These are phyloP conservation scores for Rubroboletus satanas DNA, from an alignment of 768 basidiomycete species.

Conservation along the genomic window DNA sequence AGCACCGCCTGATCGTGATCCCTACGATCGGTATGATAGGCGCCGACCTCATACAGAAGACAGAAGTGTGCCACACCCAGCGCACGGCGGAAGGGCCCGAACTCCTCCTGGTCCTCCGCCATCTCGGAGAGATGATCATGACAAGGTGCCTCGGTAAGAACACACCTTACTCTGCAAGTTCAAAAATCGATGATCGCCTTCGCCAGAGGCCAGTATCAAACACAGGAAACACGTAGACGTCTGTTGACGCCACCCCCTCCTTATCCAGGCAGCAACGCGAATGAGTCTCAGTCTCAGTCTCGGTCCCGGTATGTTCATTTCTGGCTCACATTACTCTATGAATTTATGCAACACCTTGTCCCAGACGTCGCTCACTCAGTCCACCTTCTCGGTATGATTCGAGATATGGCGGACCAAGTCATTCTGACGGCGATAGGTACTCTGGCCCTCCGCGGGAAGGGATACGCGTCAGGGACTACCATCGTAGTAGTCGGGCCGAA, in stretches of 20 bases:
- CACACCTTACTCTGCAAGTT: not conserved
- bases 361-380: slow-evolving; percentile 71
- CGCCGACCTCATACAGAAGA: slow-evolving; percentile 42
- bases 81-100: slow-evolving; percentile 45
- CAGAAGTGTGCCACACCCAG: slow-evolving; percentile 40
- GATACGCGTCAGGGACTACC: slow-evolving; percentile 38
- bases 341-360: not conserved
- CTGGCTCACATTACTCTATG: not conserved
- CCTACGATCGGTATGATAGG: slow-evolving; percentile 62
- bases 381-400: slow-evolving; percentile 48
- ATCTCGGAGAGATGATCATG: slow-evolving; percentile 59
- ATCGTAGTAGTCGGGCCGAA: slow-evolving; percentile 33
- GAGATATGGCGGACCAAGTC: slow-evolving; percentile 50
- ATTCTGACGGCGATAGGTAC: slow-evolving; percentile 47
- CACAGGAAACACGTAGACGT: slow-evolving; percentile 42
- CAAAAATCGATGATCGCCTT: not conserved
- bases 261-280: slow-evolving; percentile 43
- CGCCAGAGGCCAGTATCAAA: slow-evolving; percentile 14
- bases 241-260: slow-evolving; percentile 52
- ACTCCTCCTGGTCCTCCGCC: slow-evolving; percentile 56
- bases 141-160: slow-evolving; percentile 56
- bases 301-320: slow-evolving; percentile 36
- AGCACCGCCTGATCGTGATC: slow-evolving; percentile 38
- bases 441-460: slow-evolving; percentile 34
- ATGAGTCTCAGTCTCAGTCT: slow-evolving; percentile 40